phyloP scores from a whole-genome alignment of 192 early-diverging fungal genomes.

The Gigaspora rosea region DNA sequence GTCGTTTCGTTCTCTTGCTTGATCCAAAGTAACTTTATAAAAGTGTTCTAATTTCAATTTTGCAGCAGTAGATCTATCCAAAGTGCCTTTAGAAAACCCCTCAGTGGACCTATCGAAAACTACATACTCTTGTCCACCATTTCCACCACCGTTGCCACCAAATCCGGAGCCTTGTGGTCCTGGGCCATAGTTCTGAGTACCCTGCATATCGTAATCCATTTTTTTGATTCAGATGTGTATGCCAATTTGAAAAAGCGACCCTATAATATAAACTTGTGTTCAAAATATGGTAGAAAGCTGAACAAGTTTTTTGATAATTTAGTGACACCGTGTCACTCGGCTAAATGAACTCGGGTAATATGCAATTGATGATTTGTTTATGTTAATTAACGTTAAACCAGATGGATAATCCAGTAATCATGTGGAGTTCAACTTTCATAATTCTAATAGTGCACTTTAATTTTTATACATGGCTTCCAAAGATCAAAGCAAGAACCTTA shows the following conservation, averaged over 20 bases:
- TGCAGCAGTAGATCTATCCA: constrained; percentile 87
- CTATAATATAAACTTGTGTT: not conserved
- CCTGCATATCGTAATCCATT: constrained; percentile 10
- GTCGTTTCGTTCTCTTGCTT: constrained; percentile 84
- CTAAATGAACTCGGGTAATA: not conserved
- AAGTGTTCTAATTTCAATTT: constrained; percentile 92
- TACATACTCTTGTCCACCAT: constrained; percentile 47
- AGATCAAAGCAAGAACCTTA: no score
- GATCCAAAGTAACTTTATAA: constrained; percentile 85
- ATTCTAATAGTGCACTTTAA: no score
- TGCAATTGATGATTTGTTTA: no score
- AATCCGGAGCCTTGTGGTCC: not conserved
- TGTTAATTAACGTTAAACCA: no score
- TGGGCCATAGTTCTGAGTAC: not conserved
- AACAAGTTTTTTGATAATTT: not conserved
- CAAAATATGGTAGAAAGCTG: not conserved
- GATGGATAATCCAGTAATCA: no score
- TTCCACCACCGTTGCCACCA: constrained; percentile 7
- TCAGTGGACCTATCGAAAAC: constrained; percentile 71
- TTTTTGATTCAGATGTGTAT: constrained; percentile 14
- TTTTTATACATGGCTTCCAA: no score
- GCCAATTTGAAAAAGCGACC: not conserved
- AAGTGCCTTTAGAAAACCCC: constrained; percentile 71
- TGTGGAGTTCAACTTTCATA: no score
- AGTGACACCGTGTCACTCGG: constrained; percentile 12